phyloP scores from a whole-genome alignment of 768 basidiomycete species.

The Multifurca ochricompacta region DNA sequence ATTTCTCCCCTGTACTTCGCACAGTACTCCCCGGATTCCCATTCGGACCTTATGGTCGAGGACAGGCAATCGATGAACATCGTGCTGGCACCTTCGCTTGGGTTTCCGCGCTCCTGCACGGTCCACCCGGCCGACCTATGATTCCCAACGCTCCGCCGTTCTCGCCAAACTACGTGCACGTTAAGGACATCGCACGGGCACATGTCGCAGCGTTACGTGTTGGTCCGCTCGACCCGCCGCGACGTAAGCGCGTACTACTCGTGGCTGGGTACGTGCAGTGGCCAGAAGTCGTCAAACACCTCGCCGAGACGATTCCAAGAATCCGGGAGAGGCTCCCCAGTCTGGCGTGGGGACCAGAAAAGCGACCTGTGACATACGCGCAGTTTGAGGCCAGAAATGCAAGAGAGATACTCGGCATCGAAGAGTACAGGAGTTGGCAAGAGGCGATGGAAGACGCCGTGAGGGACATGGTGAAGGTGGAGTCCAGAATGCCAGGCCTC shows the following conservation, averaged over 20 bases:
- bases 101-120: conserved; percentile 11
- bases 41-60: conserved; percentile 15
- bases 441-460: conserved; percentile 14
- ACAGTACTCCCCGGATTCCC: conserved; percentile 10
- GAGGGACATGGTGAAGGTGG: neutral
- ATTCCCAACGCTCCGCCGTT: conserved; percentile 7
- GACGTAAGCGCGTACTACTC: conserved; percentile 13
- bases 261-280: conserved; percentile 11
- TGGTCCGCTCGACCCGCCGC: neutral
- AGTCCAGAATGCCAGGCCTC: neutral
- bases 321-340: conserved; percentile 10
- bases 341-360: neutral
- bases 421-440: neutral
- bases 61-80: conserved; percentile 3
- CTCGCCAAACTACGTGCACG: conserved; percentile 16
- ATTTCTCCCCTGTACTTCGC: neutral
- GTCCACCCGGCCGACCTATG: conserved; percentile 4
- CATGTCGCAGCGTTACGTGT: conserved; percentile 10
- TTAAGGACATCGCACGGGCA: conserved; percentile 7
- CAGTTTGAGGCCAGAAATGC: conserved; percentile 12
- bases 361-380: neutral
- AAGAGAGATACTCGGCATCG: conserved; percentile 11
- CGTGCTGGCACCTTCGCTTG: conserved; percentile 12
- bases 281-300: conserved; percentile 10
- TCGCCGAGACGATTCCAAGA: conserved; percentile 4